Percentiles rank a stretch among this genome's conserved stretches.
Evolutionary conservation across 176 grass and related monocot species (phyloP).

Genomic region (Areca catechu): DNA sequence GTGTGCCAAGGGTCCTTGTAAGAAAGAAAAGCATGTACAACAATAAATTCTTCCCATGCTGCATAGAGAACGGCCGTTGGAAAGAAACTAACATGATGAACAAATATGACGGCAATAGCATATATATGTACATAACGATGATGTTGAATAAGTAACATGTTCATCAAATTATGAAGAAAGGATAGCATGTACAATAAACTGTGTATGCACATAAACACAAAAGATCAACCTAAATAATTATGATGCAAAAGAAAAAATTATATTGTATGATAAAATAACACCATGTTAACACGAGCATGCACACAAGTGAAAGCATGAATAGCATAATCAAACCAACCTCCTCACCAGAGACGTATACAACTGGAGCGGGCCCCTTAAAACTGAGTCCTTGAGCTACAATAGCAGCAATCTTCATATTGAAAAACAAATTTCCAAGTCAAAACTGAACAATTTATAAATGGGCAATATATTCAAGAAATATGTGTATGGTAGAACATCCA

Average conservation of each 20-base stretch:
- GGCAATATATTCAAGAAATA: slow-evolving; percentile 17
- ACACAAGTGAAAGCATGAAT: slow-evolving; percentile 3
- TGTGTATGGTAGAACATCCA: slow-evolving; percentile 2
- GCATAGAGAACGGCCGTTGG: no score
- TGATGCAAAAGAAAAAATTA: no score
- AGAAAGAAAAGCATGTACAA: no score
- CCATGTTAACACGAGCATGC: not conserved
- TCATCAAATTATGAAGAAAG: no score
- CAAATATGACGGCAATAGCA: not conserved
- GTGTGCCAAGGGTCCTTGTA: no score
- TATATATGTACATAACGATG: not conserved
- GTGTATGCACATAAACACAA: no score
- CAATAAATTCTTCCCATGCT: no score
- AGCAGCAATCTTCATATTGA: slow-evolving; percentile 54
- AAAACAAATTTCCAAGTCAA: slow-evolving; percentile 28
- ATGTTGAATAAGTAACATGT: no score
- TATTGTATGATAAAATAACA: no score
- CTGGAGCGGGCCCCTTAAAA: slow-evolving; percentile 27
- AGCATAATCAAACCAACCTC: slow-evolving; percentile 54
- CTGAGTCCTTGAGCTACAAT: slow-evolving; percentile 44
- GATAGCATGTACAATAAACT: no score
- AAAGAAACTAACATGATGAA: not conserved
- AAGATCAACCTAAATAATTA: no score
- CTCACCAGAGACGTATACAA: slow-evolving; percentile 92
- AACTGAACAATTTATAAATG: slow-evolving; percentile 19